Percentiles rank a stretch among this genome's conserved stretches.
Evolutionary conservation across 257 asterid species (phyloP).

Genomic region (Ballota nigra): DNA sequence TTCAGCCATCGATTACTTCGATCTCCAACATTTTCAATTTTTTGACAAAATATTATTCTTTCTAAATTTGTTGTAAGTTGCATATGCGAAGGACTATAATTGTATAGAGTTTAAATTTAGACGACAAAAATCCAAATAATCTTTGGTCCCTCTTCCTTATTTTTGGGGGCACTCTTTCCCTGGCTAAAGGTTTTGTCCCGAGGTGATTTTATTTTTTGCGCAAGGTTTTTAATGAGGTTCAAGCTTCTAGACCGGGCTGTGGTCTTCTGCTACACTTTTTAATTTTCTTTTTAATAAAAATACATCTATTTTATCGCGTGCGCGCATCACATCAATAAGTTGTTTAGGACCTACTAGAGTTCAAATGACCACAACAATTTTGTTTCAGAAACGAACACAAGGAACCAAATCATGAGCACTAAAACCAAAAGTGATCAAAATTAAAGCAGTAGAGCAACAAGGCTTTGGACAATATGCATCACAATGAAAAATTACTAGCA

Average conservation of each 20-base stretch:
- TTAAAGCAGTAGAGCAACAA: slow-evolving; percentile 8
- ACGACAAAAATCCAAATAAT: neutral
- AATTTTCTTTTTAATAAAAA: no score
- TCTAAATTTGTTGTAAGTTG: neutral
- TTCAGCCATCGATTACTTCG: neutral
- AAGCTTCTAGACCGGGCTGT: no score
- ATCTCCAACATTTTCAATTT: neutral
- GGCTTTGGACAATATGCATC: neutral
- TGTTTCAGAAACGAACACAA: neutral
- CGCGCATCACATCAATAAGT: neutral
- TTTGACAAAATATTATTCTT: neutral
- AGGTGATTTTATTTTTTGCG: no score
- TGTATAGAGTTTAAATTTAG: neutral
- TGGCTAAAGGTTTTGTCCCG: no score
- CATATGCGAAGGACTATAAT: neutral
- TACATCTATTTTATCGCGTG: neutral
- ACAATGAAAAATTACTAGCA: slow-evolving; percentile 2
- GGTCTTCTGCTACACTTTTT: no score
- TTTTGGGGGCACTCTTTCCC: no score
- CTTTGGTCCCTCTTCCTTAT: no score
- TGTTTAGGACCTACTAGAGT: neutral
- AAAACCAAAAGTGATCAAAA: neutral
- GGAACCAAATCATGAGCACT: neutral
- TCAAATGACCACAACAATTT: neutral
- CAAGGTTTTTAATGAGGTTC: no score